phyloP scores from a whole-genome alignment of 1,284 basidiomycete genomes.

The Fistulinella staudtii region DNA sequence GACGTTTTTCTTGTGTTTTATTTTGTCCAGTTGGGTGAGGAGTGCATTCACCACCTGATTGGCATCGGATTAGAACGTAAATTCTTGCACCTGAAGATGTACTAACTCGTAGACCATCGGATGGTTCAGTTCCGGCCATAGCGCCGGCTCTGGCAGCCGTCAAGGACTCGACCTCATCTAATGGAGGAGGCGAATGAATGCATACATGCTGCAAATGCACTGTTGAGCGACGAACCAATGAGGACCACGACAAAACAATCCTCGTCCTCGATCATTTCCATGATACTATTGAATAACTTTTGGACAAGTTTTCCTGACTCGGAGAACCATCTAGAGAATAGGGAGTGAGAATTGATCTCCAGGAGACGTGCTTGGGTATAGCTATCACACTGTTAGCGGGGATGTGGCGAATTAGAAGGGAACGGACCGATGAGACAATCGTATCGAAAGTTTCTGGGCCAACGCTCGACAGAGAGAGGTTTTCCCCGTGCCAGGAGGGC shows the following conservation, averaged over 20 bases:
- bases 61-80: background rate
- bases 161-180: constrained; percentile 95
- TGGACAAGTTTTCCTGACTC: constrained; percentile 99
- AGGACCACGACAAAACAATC: constrained; percentile 90
- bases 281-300: constrained; percentile 85
- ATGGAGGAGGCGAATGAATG: constrained; percentile 3
- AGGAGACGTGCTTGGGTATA: constrained; percentile 85
- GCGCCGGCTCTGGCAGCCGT: constrained; percentile 94
- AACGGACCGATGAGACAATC: constrained; percentile 73
- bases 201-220: constrained; percentile 1
- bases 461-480: constrained; percentile 93
- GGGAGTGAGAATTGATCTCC: constrained; percentile 96
- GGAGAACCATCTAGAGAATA: constrained; percentile 97
- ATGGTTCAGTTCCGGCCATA: constrained; percentile 91
- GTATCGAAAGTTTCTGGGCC: constrained; percentile 93
- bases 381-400: too few species aligned
- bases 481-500: constrained; percentile 97
- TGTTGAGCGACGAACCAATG: constrained; percentile 82
- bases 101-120: constrained; percentile 86
- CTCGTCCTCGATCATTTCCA: constrained; percentile 86
- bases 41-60: constrained; percentile 93
- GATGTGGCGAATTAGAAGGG: too few species aligned
- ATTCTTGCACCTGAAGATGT: background rate
- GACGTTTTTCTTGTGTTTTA: constrained; percentile 90
- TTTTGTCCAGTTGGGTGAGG: constrained; percentile 93